phyloP scores from a whole-genome alignment of 345 rosid genomes.

The Citrus medica region DNA sequence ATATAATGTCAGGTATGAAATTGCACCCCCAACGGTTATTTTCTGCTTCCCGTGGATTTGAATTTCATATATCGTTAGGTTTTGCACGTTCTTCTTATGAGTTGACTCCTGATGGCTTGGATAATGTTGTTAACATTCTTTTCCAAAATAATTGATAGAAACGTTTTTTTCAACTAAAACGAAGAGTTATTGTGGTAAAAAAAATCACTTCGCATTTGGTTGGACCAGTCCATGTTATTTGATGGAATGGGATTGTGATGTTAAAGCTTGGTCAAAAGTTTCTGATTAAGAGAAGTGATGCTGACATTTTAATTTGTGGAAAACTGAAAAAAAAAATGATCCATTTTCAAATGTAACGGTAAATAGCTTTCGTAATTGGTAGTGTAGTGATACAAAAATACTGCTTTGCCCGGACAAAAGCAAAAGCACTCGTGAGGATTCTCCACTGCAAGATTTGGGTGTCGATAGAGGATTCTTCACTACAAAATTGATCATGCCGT shows the following conservation, averaged over 20 bases:
- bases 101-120: background rate
- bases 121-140: background rate
- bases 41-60: background rate
- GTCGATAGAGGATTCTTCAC: background rate
- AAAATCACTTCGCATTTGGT: background rate
- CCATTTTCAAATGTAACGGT: no score
- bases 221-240: background rate
- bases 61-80: background rate
- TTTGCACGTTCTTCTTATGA: background rate
- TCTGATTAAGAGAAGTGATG: background rate
- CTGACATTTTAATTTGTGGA: background rate
- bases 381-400: no score
- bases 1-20: constrained; percentile 72
- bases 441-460: background rate
- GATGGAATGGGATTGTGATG: no score
- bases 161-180: background rate
- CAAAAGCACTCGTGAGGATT: background rate
- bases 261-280: background rate
- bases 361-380: no score
- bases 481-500: background rate
- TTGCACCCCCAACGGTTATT: constrained; percentile 16
- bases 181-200: no score
- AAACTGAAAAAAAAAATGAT: no score
- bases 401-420: no score
- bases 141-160: background rate